Base-by-base conservation (phyloP, 1,284 basidiomycete species). In the Neolentinus lepideus region DNA sequence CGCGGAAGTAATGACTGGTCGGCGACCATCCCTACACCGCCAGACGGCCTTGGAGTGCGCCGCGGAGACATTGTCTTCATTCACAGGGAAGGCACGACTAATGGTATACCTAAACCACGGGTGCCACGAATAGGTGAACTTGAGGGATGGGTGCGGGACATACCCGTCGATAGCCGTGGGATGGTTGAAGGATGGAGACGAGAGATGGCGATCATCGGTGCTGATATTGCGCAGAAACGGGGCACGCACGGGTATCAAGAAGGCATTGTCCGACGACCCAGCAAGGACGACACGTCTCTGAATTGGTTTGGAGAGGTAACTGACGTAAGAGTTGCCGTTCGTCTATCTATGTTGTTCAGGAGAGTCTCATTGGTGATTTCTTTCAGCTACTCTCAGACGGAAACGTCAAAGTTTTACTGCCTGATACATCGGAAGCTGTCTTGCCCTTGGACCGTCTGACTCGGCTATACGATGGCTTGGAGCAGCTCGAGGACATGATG, bases 41-140 rank as follows among this genome's bases (percentile, higher is more conserved):
- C 60, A 33, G 84, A 87, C 45, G 83, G 81, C n/a, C 81, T 90
- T 52, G 91, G 91, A 33, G 84, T 95, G 25, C 81, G 84, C 51
- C 79, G 90, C 22, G 91, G 92, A 11, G 91, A 95, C 64, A 82
- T 85, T 57, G 92, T 97, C 16, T 85, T 98, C 61, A 76, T 94
- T 55, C 86, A 90, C 68, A 71, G 71, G 8, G 75, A 77, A 59
- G 83, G 80, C 19, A 72, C 74, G 27, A 84, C 79, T 14, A 93
- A 92, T 64, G 89, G 89, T n/a, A 78, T 78, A 31, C 66, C 75
- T 36, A 67, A 72, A 11, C 88, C 89, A 1, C 72, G 77, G 58
- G 84, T 93, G 50, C 89, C 91, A 3, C 76, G 78, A 54, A 86
- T 93, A 36, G 90, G 90, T 27, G 90, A 92, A 67, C 67, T 90